Evolutionary conservation across 106 monocot species (phyloP), one percentile per base, ranked within the genome.

Genomic region (Dendrobium huoshanense): DNA sequence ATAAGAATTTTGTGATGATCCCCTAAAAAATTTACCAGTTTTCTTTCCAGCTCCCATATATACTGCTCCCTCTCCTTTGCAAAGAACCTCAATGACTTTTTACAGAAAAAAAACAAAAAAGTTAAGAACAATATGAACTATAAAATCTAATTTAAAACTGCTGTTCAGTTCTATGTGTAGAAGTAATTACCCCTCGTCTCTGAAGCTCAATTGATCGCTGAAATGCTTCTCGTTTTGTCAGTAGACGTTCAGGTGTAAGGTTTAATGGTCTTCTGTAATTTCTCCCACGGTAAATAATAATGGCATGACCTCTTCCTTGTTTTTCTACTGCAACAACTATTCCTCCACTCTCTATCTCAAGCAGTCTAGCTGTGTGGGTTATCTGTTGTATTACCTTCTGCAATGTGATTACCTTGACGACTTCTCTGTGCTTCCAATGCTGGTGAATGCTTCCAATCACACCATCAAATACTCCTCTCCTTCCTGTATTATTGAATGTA

Each of bases 381-480:
- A 92, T 68, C 15, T 90, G 84, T 45, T 67, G 83, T 78, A 78
- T 24, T 75, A 42, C 73, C 3, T 79, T 81, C 56, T 98, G 97
- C 86, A 90, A 84, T 65, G 92, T 89, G 67, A 98, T 80, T 55
- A 98, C 88, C 85, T 98, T 98, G 40, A 91, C 92, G 27, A 98
- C 82, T 87, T 98, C 97, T 82, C 88, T 85, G 81, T 98, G 92
- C 80, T 94, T 98, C 94, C 94, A 94, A 67, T 98, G 92, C 75
- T 94, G 94, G 75, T 94, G 90, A 80, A 94, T 89, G 81, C 87
- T 92, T 84, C 79, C 92, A 61, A 98, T 91, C 44, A 89, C 87
- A 56, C 88, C 97, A 78, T 89, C 89, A 84, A 91, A 98, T 81
- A 98, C 68, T 58, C 97, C 97, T 72, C 97, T 88, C 82, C 97